Percentiles rank a stretch among this genome's conserved stretches.
phyloP scores from a whole-genome alignment of 2,329 filamentous ascomycete genomes.

The Aspergillus tamarii region DNA sequence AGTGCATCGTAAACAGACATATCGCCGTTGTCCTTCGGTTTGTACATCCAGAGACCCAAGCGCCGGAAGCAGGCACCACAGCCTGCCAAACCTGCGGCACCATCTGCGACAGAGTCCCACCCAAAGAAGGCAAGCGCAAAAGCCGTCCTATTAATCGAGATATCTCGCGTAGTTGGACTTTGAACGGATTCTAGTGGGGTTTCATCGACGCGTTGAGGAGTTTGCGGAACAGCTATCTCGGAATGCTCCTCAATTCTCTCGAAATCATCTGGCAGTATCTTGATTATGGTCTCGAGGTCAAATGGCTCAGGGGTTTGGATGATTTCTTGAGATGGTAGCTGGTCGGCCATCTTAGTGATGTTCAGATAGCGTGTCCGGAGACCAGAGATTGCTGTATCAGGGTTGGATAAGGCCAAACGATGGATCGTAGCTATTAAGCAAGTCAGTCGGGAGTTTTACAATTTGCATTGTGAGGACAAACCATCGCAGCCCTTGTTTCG shows the following conservation, averaged over 20 bases:
- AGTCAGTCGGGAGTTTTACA: conserved; percentile 24
- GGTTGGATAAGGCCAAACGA: conserved; percentile 66
- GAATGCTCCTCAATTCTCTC: conserved; percentile 10
- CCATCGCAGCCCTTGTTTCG: conserved; percentile 83
- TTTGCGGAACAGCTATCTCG: conserved; percentile 24
- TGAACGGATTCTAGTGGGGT: conserved; percentile 11
- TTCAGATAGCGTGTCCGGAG: conserved; percentile 68
- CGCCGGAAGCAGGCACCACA: conserved; percentile 87
- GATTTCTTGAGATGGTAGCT: conserved; percentile 36
- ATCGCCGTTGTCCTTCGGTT: conserved; percentile 65
- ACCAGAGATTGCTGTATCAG: conserved; percentile 59
- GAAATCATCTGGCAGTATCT: conserved; percentile 35
- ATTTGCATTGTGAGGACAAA: conserved; percentile 40
- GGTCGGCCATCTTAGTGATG: conserved; percentile 42
- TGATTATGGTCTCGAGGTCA: conserved; percentile 35
- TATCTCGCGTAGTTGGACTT: conserved; percentile 15
- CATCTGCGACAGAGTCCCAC: conserved; percentile 64
- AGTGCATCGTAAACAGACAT: conserved; percentile 53
- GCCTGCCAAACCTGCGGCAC: conserved; percentile 65
- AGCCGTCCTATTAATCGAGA: conserved; percentile 61
- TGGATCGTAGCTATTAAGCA: conserved; percentile 62
- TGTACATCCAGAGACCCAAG: conserved; percentile 92
- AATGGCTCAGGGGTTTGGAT: conserved; percentile 37
- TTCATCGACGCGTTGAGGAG: conserved; percentile 2
- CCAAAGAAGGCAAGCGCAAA: conserved; percentile 72